Evolutionary conservation across 306 rosid genomes (phyloP), one percentile per base, ranked within the genome.

Genomic region (Calophaca sinica): DNA sequence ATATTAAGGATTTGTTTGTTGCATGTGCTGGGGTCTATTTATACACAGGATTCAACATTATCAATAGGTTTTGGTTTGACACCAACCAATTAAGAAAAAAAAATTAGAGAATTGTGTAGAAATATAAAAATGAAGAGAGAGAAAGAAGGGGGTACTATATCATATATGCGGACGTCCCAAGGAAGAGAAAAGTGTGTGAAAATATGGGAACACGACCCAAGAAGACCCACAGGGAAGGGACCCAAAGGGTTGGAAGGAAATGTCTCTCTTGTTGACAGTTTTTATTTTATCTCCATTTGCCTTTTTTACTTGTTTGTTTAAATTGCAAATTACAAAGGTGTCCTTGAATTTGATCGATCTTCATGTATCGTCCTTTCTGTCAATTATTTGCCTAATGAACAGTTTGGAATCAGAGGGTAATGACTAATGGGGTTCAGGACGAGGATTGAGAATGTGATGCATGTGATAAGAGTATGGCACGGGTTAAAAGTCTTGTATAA

Each of bases 21-120:
- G 90, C 98, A 91, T 91, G 91, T 41, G 82, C 72, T 79, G 68
- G 49, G 86, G 76, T 81, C 80, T 91, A 88, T 89, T 86, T 91
- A 91, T 94, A 88, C 83, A 65, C 62, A 14, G 57, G 70, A 73
- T 64, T 82, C 57, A 29, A 70, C 65, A 81, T 46, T 46, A 20
- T 20, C 26, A 20, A 20, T 20, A 20, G 26, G 26, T 20, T 20
- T 20, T 20, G 26, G 26, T 20, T 20, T 20, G 26, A 20, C 1
- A 20, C 26, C n/a, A n/a, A 20, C 26, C 26, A 20, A 20, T 20
- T 20, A 20, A 20, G 26, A 20, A 20, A 20, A 20, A 20, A 20
- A 20, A 20, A 20, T 0, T 20, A 20, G 26, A 20, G 26, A 20
- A 20, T 20, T 20, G 26, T 20, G 26, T 20, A 20, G 26, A 20